Conservation (phyloP, 2,329 filamentous ascomycete genomes). For the Pseudovirgaria hyperparasitica region DNA sequence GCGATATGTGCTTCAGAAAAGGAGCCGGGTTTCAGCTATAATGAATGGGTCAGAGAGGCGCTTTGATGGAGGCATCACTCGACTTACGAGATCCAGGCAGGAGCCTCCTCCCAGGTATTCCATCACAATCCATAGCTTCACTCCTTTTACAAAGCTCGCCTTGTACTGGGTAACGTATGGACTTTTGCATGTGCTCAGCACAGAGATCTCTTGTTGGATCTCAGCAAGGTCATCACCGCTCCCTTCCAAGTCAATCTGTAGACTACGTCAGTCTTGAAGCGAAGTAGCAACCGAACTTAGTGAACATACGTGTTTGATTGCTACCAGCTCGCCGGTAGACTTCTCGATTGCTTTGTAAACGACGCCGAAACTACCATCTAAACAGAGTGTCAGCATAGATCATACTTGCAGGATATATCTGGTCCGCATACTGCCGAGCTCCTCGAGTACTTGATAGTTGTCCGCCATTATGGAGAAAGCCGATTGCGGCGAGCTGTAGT, state of each 20-base stretch:
- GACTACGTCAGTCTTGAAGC: conserved; percentile 4
- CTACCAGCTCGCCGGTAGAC: conserved; percentile 80
- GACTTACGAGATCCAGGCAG: conserved; percentile 73
- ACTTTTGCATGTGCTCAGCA: conserved; percentile 89
- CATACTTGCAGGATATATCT: neutral
- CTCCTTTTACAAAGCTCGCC: conserved; percentile 86
- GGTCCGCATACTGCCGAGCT: conserved; percentile 69
- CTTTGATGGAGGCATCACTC: neutral
- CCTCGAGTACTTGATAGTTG: conserved; percentile 89
- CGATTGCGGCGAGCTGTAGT: too few relatives aligned
- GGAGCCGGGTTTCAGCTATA: conserved; percentile 72
- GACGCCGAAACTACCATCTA: conserved; percentile 88
- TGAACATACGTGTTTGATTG: conserved; percentile 77
- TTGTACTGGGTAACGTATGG: conserved; percentile 94
- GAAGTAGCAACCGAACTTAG: neutral
- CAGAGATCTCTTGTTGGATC: conserved; percentile 93
- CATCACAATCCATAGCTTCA: conserved; percentile 99
- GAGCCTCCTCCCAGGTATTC: conserved; percentile 93
- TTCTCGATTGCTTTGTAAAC: conserved; percentile 96
- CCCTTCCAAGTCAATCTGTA: conserved; percentile 92
- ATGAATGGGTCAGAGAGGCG: conserved; percentile 9
- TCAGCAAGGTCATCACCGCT: conserved; percentile 98
- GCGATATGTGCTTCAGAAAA: conserved; percentile 87
- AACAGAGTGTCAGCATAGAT: conserved; percentile 8
- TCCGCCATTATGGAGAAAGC: conserved; percentile 59